Percentiles rank a stretch among this genome's conserved stretches.
Conservation (phyloP, 1,139 yeast species). For the Taphrina flavorubra region DNA sequence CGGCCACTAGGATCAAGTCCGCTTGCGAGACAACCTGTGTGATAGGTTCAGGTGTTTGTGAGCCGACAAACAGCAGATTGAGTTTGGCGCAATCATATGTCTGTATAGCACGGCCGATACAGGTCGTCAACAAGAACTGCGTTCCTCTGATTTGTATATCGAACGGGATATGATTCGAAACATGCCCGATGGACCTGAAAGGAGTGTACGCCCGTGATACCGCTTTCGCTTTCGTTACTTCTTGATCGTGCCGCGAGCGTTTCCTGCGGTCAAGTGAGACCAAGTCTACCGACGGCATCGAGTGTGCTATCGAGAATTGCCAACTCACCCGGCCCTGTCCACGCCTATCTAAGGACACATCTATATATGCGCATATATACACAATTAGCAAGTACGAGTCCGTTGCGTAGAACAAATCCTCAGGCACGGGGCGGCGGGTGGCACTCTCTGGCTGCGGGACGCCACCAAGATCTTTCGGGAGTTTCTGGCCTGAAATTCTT, state of each 20-base stretch:
- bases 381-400: too few species aligned
- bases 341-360: too few species aligned
- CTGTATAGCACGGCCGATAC: slow-evolving; percentile 88
- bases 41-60: slow-evolving; percentile 73
- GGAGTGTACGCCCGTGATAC: slow-evolving; percentile 58
- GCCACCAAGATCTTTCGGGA: slow-evolving; percentile 8
- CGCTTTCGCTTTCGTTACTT: background rate
- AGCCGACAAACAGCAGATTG: slow-evolving; percentile 85
- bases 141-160: slow-evolving; percentile 89
- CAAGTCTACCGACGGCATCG: slow-evolving; percentile 7
- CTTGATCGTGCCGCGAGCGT: slow-evolving; percentile 1
- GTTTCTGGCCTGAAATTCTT: background rate
- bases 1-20: slow-evolving; percentile 82
- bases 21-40: slow-evolving; percentile 77
- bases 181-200: slow-evolving; percentile 58
- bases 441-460: background rate
- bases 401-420: background rate
- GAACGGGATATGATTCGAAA: slow-evolving; percentile 74
- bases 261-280: slow-evolving; percentile 10
- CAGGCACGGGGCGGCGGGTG: slow-evolving; percentile 8
- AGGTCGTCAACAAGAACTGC: slow-evolving; percentile 83
- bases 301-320: too few species aligned
- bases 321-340: too few species aligned
- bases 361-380: too few species aligned
- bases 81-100: slow-evolving; percentile 80